Evolutionary conservation across 225 moss, liverwort and hornwort genomes (phyloP).

Genomic region (Pleurozium schreberi): DNA sequence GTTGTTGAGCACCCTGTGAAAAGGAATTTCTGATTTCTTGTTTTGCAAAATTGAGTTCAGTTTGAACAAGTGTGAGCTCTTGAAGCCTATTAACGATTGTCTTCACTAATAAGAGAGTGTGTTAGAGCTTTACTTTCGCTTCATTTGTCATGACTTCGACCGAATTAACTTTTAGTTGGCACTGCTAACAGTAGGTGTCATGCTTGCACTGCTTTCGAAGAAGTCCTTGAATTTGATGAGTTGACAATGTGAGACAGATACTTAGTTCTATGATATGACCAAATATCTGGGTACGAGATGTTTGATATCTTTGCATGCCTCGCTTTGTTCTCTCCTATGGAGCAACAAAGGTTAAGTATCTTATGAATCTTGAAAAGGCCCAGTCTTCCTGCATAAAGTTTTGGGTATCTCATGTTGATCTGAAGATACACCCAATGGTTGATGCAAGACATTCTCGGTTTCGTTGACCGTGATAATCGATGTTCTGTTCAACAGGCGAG

Average conservation of each 20-base stretch:
- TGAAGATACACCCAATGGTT: background rate
- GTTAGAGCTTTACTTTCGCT: background rate
- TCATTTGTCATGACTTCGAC: background rate
- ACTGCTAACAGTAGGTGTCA: background rate
- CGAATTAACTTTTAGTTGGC: background rate
- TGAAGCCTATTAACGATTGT: background rate
- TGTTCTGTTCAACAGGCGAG: slow-evolving; percentile 12
- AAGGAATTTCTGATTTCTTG: background rate
- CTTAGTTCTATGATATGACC: background rate
- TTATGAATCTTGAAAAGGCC: background rate
- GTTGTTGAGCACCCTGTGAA: background rate
- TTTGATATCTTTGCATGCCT: background rate
- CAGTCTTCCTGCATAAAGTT: background rate
- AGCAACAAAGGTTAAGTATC: background rate
- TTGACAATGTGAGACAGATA: background rate
- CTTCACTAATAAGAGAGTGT: background rate
- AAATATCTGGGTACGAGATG: background rate
- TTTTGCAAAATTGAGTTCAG: background rate
- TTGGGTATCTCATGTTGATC: background rate
- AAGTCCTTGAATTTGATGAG: background rate
- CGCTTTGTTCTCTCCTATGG: background rate
- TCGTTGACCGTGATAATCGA: background rate
- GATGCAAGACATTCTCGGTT: background rate
- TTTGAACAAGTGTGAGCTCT: background rate
- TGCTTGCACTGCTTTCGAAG: background rate